Percentiles rank a stretch among this genome's conserved stretches.
These are phyloP conservation scores for Penicillium sp. DNA, from an alignment of 2,329 filamentous ascomycete species.

Conservation along the genomic window DNA sequence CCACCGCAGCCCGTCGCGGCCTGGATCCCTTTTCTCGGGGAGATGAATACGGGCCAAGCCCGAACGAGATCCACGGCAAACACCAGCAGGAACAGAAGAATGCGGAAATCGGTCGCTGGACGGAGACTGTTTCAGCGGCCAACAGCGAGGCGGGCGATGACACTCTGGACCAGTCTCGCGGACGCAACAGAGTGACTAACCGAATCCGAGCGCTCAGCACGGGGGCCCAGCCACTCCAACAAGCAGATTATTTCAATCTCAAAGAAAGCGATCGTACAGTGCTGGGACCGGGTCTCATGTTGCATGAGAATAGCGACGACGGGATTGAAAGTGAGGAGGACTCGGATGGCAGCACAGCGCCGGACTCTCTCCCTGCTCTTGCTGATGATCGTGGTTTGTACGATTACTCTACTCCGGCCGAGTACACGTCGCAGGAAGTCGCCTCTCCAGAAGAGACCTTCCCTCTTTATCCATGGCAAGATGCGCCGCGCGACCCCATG, in stretches of 20 bases:
- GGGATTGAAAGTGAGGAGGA: constrained; percentile 50
- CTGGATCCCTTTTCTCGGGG: constrained; percentile 55
- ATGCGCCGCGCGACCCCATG: constrained; percentile 44
- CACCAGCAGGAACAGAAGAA: constrained; percentile 58
- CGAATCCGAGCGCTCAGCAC: constrained; percentile 57
- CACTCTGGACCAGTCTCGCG: constrained; percentile 28
- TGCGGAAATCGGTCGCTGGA: constrained; percentile 60
- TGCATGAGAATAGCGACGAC: constrained; percentile 52
- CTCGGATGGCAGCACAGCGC: constrained; percentile 39
- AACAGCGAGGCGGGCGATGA: constrained; percentile 49
- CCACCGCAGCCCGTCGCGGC: constrained; percentile 51
- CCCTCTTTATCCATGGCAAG: constrained; percentile 56
- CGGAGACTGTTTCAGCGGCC: constrained; percentile 56
- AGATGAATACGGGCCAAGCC: constrained; percentile 53
- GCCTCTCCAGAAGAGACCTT: constrained; percentile 37
- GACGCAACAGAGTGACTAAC: constrained; percentile 29
- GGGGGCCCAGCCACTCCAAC: constrained; percentile 41
- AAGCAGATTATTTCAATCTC: constrained; percentile 43
- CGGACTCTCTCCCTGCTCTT: constrained; percentile 37
- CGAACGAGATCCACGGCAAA: constrained; percentile 58
- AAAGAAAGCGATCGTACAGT: constrained; percentile 48
- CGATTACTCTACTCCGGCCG: constrained; percentile 29
- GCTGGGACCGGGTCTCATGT: constrained; percentile 59
- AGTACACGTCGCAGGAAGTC: constrained; percentile 30
- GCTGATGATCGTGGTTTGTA: constrained; percentile 33